Conservation (phyloP, 2,329 filamentous ascomycete species). For the Didymella pinodella region DNA sequence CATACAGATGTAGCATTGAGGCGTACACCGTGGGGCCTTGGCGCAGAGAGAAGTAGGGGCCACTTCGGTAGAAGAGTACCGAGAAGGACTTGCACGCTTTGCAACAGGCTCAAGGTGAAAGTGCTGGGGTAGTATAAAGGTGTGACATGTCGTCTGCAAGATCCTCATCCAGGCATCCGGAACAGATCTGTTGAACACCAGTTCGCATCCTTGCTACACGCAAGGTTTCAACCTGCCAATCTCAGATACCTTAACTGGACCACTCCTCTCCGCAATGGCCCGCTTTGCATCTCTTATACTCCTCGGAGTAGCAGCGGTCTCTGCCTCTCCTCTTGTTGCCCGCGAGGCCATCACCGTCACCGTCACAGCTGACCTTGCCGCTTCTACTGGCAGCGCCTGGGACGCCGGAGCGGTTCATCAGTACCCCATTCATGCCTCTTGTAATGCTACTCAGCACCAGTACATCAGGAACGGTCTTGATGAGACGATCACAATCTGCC, state of each 20-base stretch:
- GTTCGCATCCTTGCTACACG: constrained; percentile 24
- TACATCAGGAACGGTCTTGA: constrained; percentile 66
- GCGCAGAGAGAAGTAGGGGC: constrained; percentile 16
- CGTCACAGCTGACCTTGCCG: constrained; percentile 26
- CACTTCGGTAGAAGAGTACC: constrained; percentile 32
- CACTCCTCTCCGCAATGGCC: constrained; percentile 31
- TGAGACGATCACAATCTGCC: constrained; percentile 65
- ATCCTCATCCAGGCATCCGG: constrained; percentile 34
- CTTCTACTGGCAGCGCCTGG: constrained; percentile 37
- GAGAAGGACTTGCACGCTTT: constrained; percentile 10
- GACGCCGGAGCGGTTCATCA: constrained; percentile 51
- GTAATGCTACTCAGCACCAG: constrained; percentile 67
- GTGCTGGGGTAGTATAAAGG: constrained; percentile 32
- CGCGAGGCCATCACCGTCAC: constrained; percentile 37
- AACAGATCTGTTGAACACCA: constrained; percentile 25
- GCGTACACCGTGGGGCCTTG: constrained; percentile 26
- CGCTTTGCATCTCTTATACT: constrained; percentile 34
- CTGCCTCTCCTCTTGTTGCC: constrained; percentile 38
- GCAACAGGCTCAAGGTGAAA: background rate
- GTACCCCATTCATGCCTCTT: constrained; percentile 68
- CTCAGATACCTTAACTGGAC: constrained; percentile 6
- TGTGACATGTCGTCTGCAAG: constrained; percentile 21
- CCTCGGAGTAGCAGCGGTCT: constrained; percentile 36
- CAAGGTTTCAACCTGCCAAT: constrained; percentile 13
- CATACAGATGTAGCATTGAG: constrained; percentile 23